Base-by-base conservation (phyloP, 1,139 yeast species). In the Hanseniaspora sp. region DNA sequence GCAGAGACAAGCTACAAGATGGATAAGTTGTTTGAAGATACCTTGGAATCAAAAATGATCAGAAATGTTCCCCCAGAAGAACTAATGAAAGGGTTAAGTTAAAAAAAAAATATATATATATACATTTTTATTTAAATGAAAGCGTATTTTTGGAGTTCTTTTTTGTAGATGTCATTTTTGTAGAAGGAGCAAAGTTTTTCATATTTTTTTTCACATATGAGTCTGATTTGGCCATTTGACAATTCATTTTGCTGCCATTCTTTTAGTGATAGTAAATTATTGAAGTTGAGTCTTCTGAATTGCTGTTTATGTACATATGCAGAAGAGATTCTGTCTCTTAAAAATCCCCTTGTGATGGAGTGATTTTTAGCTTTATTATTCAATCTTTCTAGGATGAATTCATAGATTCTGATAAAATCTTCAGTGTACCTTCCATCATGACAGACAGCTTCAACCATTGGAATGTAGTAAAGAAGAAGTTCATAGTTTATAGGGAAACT, bases 61-160 rank as follows among this genome's bases (percentile, higher is more conserved):
- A 74, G 77, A 57, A 77, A 80, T 1, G 80, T 79, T 35, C 80
- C 80, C 52, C 84, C 85, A 1, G 79, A 77, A 59, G 79, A 76
- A 51, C 67, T 80, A 58, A 69, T 79, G 62, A 68, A 66, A 56
- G 69, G 66, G 55, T 62, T 69, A 51, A 66, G 57, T 13, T 44
- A 44, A 23, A 15, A 12, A 59, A n/a, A n/a, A 11, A 12, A 37
- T 37, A 11, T 37, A 7, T 37, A 15, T 37, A 11, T 33, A n/a
- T 13, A 28, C 4, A 15, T 31, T 1, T 43, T 18, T 1, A 18
- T 38, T 38, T 29, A 41, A 23, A 37, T 15, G n/a, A 41, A 41
- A 28, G 9, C 3, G 12, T 41, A 48, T 33, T 41, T 48, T 5
- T 35, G 17, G 12, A 48, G 37, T 23, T 48, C 53, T 5, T 35